Conservation (phyloP, 169 alveolate genomes). For the Eimeria praecox region DNA sequence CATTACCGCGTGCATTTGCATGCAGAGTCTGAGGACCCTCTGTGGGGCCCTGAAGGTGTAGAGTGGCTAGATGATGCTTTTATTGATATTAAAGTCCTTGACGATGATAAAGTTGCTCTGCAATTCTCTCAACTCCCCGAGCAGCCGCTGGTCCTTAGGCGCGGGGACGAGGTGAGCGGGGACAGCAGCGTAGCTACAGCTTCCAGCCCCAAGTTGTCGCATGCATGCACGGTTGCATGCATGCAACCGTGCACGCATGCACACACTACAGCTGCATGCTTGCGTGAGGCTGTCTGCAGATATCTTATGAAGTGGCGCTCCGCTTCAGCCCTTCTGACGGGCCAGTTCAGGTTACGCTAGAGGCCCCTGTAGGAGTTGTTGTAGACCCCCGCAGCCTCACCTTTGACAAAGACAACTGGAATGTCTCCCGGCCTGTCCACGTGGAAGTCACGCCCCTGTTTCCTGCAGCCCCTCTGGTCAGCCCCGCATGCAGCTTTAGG, state of each 20-base stretch:
- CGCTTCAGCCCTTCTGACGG: background rate
- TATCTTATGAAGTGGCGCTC: constrained; percentile 4
- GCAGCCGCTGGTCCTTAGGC: background rate
- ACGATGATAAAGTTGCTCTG: background rate
- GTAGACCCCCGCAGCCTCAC: background rate
- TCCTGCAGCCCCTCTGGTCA: constrained; percentile 36
- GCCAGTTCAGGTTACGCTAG: background rate
- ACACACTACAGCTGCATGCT: background rate
- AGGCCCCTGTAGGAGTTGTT: constrained; percentile 26
- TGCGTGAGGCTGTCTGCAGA: background rate
- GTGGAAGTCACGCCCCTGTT: background rate
- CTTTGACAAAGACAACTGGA: constrained; percentile 25
- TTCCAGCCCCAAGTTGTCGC: background rate
- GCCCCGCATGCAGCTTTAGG: background rate
- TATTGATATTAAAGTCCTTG: background rate
- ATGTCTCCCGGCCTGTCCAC: background rate
- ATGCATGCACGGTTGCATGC: background rate
- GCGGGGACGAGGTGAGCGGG: constrained; percentile 22
- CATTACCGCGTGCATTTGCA: constrained; percentile 51
- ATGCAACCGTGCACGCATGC: background rate
- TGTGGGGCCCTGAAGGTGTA: constrained; percentile 3
- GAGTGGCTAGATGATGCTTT: constrained; percentile 11
- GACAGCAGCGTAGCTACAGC: too few species aligned
- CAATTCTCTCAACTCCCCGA: background rate
- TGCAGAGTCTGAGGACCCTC: constrained; percentile 16